Evolutionary conservation across 352 stramenopile species (phyloP), one percentile per base, ranked within the genome.

Genomic region (Phytophthora aleatoria): DNA sequence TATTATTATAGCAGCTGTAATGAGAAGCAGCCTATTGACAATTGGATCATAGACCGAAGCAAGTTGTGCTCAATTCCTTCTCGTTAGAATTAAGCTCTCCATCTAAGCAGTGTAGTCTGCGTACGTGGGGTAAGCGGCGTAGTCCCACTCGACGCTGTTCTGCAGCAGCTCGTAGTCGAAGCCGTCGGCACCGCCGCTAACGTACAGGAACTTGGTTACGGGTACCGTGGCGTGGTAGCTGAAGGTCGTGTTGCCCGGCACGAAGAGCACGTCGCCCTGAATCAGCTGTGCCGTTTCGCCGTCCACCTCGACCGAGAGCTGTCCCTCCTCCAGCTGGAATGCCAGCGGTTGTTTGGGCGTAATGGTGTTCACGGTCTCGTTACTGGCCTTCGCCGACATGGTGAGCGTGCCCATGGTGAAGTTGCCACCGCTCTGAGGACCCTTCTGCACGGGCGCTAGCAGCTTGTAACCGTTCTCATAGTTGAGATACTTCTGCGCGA

Each of bases 391-490:
- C 3, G 74, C 60, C 47, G 77, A 85, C 62, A 83, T 62, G 16
- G 77, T 85, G 57, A 85, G 72, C 0, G 77, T 85, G 31, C 74
- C 77, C 62, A 85, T 82, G 8, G 74, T 85, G 57, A 85, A 85
- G 72, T 85, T 85, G 61, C 74, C 69, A n/a, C 61, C 64, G 47
- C 69, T 85, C 61, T 83, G 74, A 15, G 57, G 65, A 0, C 74
- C 74, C 12, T 78, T 83, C 28, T 76, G 74, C 28, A 83, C 69
- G 12, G 77, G 77, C 2, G 77, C 74, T 61, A 85, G 71, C 31
- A 85, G 28, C 56, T 85, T 78, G 74, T 85, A 85, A 20, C 77
- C 77, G 33, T 77, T 76, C 45, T 81, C 50, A 24, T 66, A 74
- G 72, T 85, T 83, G 55, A 85, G 74, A 62, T 83, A 82, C 64